Base-by-base conservation (phyloP, 2,329 filamentous ascomycete species). In the Pseudogymnoascus destructans region DNA sequence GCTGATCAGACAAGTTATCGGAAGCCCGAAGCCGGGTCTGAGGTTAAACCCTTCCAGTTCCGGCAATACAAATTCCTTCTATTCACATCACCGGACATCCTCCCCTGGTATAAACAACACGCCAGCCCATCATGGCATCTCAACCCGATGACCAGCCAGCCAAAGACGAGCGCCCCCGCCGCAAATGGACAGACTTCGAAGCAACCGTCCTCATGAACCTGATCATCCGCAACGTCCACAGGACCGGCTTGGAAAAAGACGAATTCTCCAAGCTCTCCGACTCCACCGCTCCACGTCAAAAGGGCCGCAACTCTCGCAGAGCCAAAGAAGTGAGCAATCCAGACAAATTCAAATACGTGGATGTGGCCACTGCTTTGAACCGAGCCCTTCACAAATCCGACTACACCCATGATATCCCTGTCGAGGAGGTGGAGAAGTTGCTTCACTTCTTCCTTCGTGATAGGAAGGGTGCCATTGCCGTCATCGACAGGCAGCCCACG, bases 221-320 rank as follows among this genome's bases (percentile, higher is more conserved):
- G n/a, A 49, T 49, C 8, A 27, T 49, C n/a, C 42, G 23, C 42
- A 49, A 27, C 23, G 8, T 49, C 23, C 42, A 49, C 13, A 49
- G 5, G 7, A 49, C 42, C 9, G 42, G 42, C 15, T 27, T 49
- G 23, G 42, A 49, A 49, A 49, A 49, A 15, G 42, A 49, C 23
- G 42, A 49, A 49, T 15, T 49, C 42, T 27, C 42, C 42, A 49
- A 49, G 42, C 42, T 49, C 6, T n/a, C 42, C 23, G 42, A 49
- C 23, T 49, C 23, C 23, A 49, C 42, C 6, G 42, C 42, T 17
- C 42, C 23, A 1, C 42, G 13, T 9, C 13, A 27, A 2, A 49
- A 49, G n/a, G 23, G 10, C 8, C 42, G 42, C 23, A 49, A 49
- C 23, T 5, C 42, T 17, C 42, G 42, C 8, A 49, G 42, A 10